Evolutionary conservation across 2,329 filamentous ascomycete genomes (phyloP).

Genomic region (Ophiocordyceps camponoti-saundersi): DNA sequence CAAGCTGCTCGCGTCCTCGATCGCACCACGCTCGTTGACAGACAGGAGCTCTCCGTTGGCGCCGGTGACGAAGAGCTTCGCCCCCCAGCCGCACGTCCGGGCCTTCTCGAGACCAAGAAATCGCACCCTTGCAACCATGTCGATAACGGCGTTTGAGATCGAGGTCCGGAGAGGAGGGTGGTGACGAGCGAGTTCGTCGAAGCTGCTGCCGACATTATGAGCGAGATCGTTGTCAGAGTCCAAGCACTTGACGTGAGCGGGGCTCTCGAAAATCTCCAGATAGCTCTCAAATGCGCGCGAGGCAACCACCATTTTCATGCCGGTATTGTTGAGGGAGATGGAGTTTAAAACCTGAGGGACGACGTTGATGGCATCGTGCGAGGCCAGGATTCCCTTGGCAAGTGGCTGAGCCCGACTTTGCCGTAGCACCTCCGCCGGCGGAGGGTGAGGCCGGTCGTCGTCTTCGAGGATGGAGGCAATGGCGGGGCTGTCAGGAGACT

Average conservation of each 20-base stretch:
- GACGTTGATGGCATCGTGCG: conserved; percentile 71
- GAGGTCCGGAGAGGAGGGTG: conserved; percentile 68
- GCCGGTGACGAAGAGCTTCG: conserved; percentile 55
- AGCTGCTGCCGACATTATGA: conserved; percentile 59
- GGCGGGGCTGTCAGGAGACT: conserved; percentile 21
- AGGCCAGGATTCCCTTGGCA: conserved; percentile 66
- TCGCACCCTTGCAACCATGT: conserved; percentile 73
- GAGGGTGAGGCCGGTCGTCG: conserved; percentile 32
- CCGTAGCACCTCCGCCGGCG: conserved; percentile 30
- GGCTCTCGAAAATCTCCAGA: conserved; percentile 92
- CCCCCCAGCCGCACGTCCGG: conserved; percentile 52
- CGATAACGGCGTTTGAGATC: conserved; percentile 71
- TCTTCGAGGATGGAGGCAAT: conserved; percentile 17
- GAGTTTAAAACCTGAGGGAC: conserved; percentile 82
- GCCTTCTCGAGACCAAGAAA: conserved; percentile 58
- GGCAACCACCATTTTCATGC: conserved; percentile 72
- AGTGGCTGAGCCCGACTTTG: conserved; percentile 24
- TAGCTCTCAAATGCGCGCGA: conserved; percentile 74
- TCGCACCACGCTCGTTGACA: conserved; percentile 34
- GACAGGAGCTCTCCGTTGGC: conserved; percentile 33
- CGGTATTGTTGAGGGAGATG: conserved; percentile 77
- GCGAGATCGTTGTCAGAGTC: conserved; percentile 54
- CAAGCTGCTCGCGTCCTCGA: conserved; percentile 8
- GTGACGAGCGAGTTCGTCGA: conserved; percentile 89
- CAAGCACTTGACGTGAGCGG: conserved; percentile 73